phyloP scores from a whole-genome alignment of 768 basidiomycete species.

The Steccherinum ochraceum region DNA sequence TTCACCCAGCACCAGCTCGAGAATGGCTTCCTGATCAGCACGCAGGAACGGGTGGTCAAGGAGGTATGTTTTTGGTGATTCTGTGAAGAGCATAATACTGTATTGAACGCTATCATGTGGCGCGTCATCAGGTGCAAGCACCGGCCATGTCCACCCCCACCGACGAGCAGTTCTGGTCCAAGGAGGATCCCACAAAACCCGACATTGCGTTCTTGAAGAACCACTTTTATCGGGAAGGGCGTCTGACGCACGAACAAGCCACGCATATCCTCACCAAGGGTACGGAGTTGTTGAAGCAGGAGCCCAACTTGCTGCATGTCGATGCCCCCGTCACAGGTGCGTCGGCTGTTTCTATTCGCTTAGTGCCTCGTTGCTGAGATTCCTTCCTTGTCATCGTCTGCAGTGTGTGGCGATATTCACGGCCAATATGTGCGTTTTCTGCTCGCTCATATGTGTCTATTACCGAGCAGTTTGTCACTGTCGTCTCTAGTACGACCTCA shows the following conservation, averaged over 20 bases:
- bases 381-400: neutral
- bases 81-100: conserved; percentile 8
- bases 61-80: conserved; percentile 52
- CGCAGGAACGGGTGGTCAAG: conserved; percentile 93
- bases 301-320: conserved; percentile 88
- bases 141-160: conserved; percentile 92
- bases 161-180: conserved; percentile 88
- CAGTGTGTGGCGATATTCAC: conserved; percentile 89
- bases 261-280: conserved; percentile 87
- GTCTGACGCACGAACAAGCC: conserved; percentile 92
- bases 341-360: conserved; percentile 20
- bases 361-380: conserved; percentile 11
- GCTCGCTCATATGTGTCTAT: conserved; percentile 3
- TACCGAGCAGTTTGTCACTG: neutral
- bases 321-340: conserved; percentile 97
- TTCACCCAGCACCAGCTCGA: conserved; percentile 91
- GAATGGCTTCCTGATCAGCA: conserved; percentile 86
- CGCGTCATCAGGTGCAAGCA: conserved; percentile 77
- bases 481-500: conserved; percentile 55
- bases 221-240: conserved; percentile 96
- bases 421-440: conserved; percentile 81
- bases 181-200: conserved; percentile 81
- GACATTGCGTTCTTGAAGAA: conserved; percentile 97
- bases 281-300: conserved; percentile 74
- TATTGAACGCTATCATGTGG: neutral